A percentile compares a stretch with the other conserved stretches of the same genome.
These are phyloP conservation scores for Monosporascus ibericus DNA, from an alignment of 2,329 filamentous ascomycete genomes.

Conservation along the genomic window DNA sequence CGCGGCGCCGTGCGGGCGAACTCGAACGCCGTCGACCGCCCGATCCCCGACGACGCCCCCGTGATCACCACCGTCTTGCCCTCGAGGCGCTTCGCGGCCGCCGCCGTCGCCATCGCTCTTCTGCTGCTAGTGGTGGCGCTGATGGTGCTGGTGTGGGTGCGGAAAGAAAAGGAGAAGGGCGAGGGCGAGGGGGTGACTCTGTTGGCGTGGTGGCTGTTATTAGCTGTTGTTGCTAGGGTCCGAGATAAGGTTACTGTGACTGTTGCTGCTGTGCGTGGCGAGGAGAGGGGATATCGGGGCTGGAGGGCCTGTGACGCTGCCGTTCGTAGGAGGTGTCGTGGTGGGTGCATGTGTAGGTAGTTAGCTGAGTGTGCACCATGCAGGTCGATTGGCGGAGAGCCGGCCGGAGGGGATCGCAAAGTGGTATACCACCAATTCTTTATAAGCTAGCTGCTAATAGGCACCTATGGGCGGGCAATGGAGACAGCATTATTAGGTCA, in stretches of 20 bases:
- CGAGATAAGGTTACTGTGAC: no score
- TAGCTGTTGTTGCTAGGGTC: neutral
- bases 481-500: neutral
- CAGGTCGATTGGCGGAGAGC: no score
- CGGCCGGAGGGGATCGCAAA: no score
- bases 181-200: neutral
- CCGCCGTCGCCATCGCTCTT: slow-evolving; percentile 46
- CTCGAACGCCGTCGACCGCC: slow-evolving; percentile 75
- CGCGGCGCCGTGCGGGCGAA: slow-evolving; percentile 83
- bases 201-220: neutral
- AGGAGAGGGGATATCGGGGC: no score
- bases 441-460: neutral
- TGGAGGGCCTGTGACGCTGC: no score
- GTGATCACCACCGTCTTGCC: slow-evolving; percentile 93
- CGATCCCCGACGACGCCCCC: slow-evolving; percentile 90
- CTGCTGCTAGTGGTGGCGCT: slow-evolving; percentile 32
- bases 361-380: no score
- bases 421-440: neutral
- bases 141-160: slow-evolving; percentile 1
- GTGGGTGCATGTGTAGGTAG: no score
- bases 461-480: neutral
- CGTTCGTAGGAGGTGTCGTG: no score
- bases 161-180: neutral
- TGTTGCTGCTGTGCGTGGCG: no score
- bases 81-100: slow-evolving; percentile 74